A percentile compares a stretch with the other conserved stretches of the same genome.
Conservation (phyloP, 2,329 filamentous ascomycete species). For the Hypoxylon sp. region DNA sequence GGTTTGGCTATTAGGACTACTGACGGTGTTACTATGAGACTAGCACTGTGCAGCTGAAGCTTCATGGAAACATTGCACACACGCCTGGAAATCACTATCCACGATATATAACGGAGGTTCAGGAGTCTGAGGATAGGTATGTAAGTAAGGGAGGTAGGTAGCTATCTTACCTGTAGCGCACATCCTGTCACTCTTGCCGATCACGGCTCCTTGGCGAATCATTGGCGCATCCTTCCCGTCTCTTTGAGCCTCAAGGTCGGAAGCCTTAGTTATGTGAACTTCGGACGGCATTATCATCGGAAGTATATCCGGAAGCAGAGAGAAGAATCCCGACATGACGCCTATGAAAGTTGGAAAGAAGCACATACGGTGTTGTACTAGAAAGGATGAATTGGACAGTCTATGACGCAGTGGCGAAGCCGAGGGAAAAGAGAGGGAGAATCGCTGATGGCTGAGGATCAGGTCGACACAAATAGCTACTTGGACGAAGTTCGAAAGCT, state of each 20-base stretch:
- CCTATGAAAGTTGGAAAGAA: slow-evolving; percentile 21
- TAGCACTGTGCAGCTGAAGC: slow-evolving; percentile 5
- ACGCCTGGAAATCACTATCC: slow-evolving; percentile 4
- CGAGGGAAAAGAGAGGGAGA: slow-evolving; percentile 1
- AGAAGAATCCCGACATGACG: slow-evolving; percentile 64
- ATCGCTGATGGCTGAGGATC: slow-evolving; percentile 16
- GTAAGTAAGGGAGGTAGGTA: slow-evolving; percentile 3
- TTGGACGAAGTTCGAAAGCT: background rate
- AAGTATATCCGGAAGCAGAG: slow-evolving; percentile 68
- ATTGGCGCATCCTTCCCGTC: slow-evolving; percentile 49
- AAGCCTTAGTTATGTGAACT: slow-evolving; percentile 67
- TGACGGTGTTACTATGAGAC: slow-evolving; percentile 42
- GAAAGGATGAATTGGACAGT: background rate
- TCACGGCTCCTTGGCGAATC: slow-evolving; percentile 66
- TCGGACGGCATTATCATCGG: slow-evolving; percentile 69
- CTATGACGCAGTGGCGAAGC: slow-evolving; percentile 16
- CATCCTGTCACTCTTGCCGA: slow-evolving; percentile 73
- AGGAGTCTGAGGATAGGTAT: too few species aligned
- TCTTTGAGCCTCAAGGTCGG: slow-evolving; percentile 58
- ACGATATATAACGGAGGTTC: slow-evolving; percentile 14
- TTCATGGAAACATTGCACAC: slow-evolving; percentile 20
- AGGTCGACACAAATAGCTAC: slow-evolving; percentile 11
- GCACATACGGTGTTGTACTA: slow-evolving; percentile 28
- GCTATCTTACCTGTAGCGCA: slow-evolving; percentile 71
- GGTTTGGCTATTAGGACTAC: slow-evolving; percentile 73